phyloP scores from a whole-genome alignment of 208 protist species.

The Naegleria fowleri region DNA sequence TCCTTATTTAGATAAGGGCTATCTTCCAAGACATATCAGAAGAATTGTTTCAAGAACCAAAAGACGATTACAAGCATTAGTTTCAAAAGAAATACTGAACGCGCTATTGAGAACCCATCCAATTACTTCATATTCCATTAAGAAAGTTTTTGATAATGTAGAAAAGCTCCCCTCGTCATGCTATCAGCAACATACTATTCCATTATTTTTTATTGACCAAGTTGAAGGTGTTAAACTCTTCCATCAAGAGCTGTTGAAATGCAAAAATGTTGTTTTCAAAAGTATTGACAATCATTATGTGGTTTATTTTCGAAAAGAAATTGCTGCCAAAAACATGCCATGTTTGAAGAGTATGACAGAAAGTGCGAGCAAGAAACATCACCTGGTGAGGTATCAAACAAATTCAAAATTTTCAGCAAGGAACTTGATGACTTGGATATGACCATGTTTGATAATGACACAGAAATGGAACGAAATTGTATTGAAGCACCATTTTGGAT shows the following conservation, averaged over 20 bases:
- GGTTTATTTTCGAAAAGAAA: conserved; percentile 2
- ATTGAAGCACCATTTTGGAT: conserved; percentile 24
- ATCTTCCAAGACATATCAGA: background rate
- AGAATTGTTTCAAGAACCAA: background rate
- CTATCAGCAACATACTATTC: background rate
- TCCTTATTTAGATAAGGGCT: background rate
- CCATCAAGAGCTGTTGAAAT: background rate
- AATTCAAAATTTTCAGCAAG: background rate
- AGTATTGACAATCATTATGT: background rate
- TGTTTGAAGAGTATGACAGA: background rate
- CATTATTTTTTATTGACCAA: background rate
- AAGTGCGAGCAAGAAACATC: background rate
- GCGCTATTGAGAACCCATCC: background rate
- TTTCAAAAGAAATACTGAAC: conserved; percentile 18
- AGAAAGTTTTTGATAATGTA: conserved; percentile 1
- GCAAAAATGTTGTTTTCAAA: background rate
- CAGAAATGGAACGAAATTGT: background rate
- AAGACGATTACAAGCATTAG: background rate
- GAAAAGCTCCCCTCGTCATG: background rate
- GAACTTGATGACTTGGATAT: background rate
- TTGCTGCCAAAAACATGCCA: background rate
- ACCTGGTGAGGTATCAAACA: background rate
- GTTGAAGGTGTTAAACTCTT: background rate
- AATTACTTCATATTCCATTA: conserved; percentile 8
- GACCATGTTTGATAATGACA: background rate